Conservation (phyloP, 768 basidiomycete species). For the Leccinum incarnatum region DNA sequence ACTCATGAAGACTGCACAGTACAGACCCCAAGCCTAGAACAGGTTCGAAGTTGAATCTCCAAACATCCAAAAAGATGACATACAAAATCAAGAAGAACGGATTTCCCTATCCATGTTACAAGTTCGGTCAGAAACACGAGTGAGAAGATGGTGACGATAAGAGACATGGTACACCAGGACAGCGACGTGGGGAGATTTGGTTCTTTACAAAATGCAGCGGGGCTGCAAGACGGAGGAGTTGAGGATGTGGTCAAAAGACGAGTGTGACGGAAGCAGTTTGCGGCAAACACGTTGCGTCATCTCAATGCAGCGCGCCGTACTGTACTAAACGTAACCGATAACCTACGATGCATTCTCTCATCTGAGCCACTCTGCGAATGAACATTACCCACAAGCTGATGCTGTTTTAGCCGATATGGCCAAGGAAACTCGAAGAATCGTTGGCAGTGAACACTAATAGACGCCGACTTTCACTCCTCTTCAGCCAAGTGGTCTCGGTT, state of each 20-base stretch:
- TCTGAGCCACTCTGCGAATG: not conserved
- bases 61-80: constrained; percentile 31
- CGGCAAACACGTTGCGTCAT: constrained; percentile 19
- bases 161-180: constrained; percentile 51
- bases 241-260: not conserved
- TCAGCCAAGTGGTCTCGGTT: not conserved
- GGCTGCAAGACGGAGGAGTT: not conserved
- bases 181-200: not conserved
- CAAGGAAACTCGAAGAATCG: not conserved
- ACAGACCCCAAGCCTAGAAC: constrained; percentile 66
- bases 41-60: constrained; percentile 4
- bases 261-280: constrained; percentile 2
- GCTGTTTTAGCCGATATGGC: not conserved
- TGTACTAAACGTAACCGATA: no score
- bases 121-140: constrained; percentile 82
- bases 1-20: constrained; percentile 64
- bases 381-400: not conserved
- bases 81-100: constrained; percentile 79
- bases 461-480: not conserved
- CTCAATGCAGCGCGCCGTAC: no score
- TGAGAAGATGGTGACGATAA: constrained; percentile 77
- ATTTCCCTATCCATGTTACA: constrained; percentile 85
- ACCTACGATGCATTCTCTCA: not conserved
- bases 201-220: constrained; percentile 7
- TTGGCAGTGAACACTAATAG: not conserved